Conservation (phyloP, 1,284 basidiomycete species). For the Vanrija sp. region DNA sequence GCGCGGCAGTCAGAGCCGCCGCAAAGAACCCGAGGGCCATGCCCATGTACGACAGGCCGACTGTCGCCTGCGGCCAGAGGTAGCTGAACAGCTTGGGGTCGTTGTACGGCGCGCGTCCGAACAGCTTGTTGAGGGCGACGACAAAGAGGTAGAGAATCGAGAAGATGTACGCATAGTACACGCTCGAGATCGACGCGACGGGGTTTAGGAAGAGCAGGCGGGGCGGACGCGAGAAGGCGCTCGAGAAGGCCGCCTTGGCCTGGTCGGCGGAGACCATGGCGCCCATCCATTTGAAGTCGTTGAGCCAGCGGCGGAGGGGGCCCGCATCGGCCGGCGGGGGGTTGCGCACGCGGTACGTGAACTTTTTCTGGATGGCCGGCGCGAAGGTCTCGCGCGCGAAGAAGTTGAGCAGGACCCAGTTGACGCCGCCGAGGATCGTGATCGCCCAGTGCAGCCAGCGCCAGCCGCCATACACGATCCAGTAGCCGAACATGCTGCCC, state of each 20-base stretch:
- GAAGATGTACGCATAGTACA: conserved; percentile 52
- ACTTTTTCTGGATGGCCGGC: conserved; percentile 31
- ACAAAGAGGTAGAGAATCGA: conserved; percentile 47
- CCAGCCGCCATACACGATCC: conserved; percentile 35
- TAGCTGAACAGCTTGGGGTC: conserved; percentile 44
- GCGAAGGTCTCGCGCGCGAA: conserved; percentile 42
- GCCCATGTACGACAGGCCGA: conserved; percentile 48
- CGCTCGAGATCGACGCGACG: conserved; percentile 46
- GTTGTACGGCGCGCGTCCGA: conserved; percentile 38
- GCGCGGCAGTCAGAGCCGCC: conserved; percentile 42
- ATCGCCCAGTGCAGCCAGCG: conserved; percentile 44
- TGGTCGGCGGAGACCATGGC: conserved; percentile 33
- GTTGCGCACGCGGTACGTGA: conserved; percentile 21
- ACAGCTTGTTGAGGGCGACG: conserved; percentile 48
- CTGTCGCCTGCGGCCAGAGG: conserved; percentile 39
- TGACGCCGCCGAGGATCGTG: conserved; percentile 36
- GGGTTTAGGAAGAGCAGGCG: conserved; percentile 44
- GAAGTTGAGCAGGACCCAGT: conserved; percentile 27
- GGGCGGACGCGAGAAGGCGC: conserved; percentile 47
- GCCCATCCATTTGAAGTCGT: conserved; percentile 29
- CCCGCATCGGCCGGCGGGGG: conserved; percentile 8
- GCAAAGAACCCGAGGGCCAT: conserved; percentile 47
- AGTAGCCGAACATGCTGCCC: conserved; percentile 40
- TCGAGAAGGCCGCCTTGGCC: conserved; percentile 25
- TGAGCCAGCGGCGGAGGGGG: conserved; percentile 13